Evolutionary conservation across 768 basidiomycete species (phyloP).

Genomic region (Clitopilus passeckerianus): DNA sequence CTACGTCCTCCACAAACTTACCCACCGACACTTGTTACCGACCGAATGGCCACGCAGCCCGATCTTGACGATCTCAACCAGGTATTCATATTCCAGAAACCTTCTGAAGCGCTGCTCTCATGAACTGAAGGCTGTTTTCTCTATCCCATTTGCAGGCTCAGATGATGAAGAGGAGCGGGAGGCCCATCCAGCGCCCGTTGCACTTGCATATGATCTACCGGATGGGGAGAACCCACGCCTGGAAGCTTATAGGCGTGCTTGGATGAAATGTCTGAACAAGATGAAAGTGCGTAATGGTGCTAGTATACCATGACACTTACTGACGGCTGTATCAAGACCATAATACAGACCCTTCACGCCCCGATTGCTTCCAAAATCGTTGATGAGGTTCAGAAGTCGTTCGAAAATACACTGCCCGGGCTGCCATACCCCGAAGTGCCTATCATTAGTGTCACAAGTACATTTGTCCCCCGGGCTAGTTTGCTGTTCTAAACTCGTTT

Average conservation of each 20-base stretch:
- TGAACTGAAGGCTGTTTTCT: conserved; percentile 9
- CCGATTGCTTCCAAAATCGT: conserved; percentile 43
- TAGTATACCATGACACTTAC: neutral
- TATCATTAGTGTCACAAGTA: conserved; percentile 53
- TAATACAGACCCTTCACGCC: conserved; percentile 41
- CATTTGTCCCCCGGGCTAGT: conserved; percentile 7
- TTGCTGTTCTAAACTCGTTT: neutral
- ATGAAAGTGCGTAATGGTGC: conserved; percentile 39
- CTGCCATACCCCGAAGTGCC: conserved; percentile 61
- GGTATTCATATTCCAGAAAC: neutral
- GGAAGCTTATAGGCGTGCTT: conserved; percentile 49
- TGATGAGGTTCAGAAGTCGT: conserved; percentile 36
- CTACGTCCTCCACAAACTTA: too few relatives aligned
- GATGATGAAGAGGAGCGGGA: conserved; percentile 3
- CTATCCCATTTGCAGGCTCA: conserved; percentile 11
- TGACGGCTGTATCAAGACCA: conserved; percentile 14
- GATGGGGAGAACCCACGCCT: conserved; percentile 30
- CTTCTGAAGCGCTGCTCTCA: neutral
- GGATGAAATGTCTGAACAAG: conserved; percentile 53
- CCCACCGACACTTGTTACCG: neutral
- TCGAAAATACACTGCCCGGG: conserved; percentile 41
- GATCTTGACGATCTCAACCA: conserved; percentile 9
- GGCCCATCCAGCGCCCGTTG: neutral
- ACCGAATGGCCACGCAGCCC: neutral
- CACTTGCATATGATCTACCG: conserved; percentile 9